A percentile compares a stretch with the other conserved stretches of the same genome.
These are phyloP conservation scores for Tetracentron sinense DNA, from an alignment of 164 flowering plant species.

Conservation along the genomic window DNA sequence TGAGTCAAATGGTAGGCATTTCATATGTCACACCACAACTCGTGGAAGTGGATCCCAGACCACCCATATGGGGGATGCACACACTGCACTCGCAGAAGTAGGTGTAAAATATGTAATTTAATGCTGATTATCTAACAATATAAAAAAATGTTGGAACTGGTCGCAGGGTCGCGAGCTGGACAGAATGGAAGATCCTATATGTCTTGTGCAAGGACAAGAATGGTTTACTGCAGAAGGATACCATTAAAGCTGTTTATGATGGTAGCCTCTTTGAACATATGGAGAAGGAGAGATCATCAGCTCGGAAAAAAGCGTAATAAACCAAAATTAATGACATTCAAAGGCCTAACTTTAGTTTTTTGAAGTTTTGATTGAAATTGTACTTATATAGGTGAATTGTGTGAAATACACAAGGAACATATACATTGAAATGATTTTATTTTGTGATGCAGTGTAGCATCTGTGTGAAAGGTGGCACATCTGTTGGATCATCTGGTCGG, in stretches of 20 bases:
- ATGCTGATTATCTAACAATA: background rate
- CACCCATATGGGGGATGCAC: too few relatives aligned
- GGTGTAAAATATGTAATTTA: background rate
- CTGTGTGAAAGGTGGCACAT: too few relatives aligned
- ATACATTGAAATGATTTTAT: background rate
- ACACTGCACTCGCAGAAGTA: too few relatives aligned
- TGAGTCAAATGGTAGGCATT: too few relatives aligned
- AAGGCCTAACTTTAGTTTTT: background rate
- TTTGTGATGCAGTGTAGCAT: too few relatives aligned
- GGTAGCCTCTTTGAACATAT: slow-evolving; percentile 60
- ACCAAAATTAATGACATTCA: too few relatives aligned
- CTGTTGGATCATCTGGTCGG: too few relatives aligned
- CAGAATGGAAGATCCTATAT: slow-evolving; percentile 63
- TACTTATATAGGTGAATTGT: background rate
- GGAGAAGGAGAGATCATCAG: slow-evolving; percentile 39
- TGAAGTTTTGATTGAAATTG: background rate
- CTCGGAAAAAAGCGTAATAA: slow-evolving; percentile 23
- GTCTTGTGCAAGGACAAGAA: slow-evolving; percentile 53
- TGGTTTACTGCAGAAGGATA: slow-evolving; percentile 60
- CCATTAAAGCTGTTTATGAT: slow-evolving; percentile 58
- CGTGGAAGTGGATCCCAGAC: too few relatives aligned
- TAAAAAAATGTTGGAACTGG: background rate
- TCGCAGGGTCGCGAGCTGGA: slow-evolving; percentile 43
- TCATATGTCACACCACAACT: too few relatives aligned
- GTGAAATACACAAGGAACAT: background rate